Conservation (phyloP, 768 basidiomycete species). For the Mycena galopus region DNA sequence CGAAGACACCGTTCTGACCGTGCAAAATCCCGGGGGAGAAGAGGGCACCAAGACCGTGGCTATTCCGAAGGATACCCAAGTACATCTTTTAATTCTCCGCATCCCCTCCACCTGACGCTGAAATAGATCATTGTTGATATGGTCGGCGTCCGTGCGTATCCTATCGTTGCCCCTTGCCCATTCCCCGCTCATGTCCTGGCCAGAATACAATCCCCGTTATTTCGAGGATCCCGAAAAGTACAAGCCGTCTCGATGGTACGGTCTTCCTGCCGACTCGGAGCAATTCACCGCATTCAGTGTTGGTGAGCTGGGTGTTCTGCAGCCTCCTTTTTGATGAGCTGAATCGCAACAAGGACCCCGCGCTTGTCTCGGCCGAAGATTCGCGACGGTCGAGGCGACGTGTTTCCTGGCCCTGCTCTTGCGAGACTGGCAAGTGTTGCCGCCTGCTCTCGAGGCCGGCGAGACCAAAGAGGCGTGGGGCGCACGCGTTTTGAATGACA, state of each 20-base stretch:
- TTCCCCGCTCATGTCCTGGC: background rate
- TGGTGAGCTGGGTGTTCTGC: constrained; percentile 31
- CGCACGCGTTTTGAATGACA: constrained; percentile 39
- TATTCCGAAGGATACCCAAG: constrained; percentile 40
- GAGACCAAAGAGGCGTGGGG: constrained; percentile 26
- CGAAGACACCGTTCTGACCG: constrained; percentile 44
- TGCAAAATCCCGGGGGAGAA: constrained; percentile 43
- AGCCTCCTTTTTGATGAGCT: background rate
- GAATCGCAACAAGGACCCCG: constrained; percentile 4
- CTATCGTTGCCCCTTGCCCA: constrained; percentile 6
- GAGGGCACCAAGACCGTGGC: constrained; percentile 41
- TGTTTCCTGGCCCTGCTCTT: background rate
- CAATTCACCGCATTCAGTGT: constrained; percentile 53
- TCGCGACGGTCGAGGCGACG: constrained; percentile 9
- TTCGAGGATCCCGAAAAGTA: constrained; percentile 62
- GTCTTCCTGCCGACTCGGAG: constrained; percentile 56
- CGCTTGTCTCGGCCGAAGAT: constrained; percentile 19
- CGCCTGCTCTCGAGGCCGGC: background rate
- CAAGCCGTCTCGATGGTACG: constrained; percentile 66
- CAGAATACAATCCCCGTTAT: constrained; percentile 66
- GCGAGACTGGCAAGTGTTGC: constrained; percentile 14
- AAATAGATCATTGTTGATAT: constrained; percentile 46
- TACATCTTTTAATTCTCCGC: background rate
- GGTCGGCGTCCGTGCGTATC: constrained; percentile 43
- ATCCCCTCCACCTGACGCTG: too few species aligned